A percentile compares a stretch with the other conserved stretches of the same genome.
These are phyloP conservation scores for Colletotrichum sp. DNA, from an alignment of 2,329 filamentous ascomycete genomes.

Conservation along the genomic window DNA sequence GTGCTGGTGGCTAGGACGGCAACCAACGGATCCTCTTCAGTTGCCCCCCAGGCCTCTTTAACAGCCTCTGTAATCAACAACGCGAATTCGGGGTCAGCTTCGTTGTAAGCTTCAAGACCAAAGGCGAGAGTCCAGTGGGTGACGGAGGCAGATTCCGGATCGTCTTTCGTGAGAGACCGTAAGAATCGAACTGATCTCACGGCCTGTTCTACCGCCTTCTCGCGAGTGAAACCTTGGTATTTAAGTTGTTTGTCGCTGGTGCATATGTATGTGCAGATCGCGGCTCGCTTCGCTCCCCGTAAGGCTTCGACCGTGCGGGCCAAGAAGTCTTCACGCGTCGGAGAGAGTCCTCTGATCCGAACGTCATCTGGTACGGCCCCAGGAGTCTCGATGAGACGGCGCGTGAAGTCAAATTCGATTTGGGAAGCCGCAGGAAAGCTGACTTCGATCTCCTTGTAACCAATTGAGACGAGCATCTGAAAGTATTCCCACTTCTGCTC, in stretches of 20 bases:
- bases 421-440: neutral
- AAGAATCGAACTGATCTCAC: neutral
- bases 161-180: neutral
- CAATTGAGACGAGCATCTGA: conserved; percentile 3
- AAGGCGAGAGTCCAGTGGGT: neutral
- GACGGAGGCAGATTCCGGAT: neutral
- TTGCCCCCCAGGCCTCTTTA: neutral
- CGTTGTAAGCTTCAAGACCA: neutral
- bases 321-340: neutral
- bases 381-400: neutral
- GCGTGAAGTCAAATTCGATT: neutral
- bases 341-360: neutral
- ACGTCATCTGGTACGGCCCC: neutral
- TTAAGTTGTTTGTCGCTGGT: conserved; percentile 3
- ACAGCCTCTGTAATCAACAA: neutral
- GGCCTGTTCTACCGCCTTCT: neutral
- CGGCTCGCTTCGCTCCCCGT: neutral
- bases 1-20: neutral
- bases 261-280: neutral
- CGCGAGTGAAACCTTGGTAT: neutral
- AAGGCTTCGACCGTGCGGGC: neutral
- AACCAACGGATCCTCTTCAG: neutral
- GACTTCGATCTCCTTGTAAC: neutral
- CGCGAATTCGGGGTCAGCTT: neutral
- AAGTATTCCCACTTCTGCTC: conserved; percentile 6